Evolutionary conservation across 495 filamentous ascomycete species (phyloP).

Genomic region (Cairneyella variabilis): DNA sequence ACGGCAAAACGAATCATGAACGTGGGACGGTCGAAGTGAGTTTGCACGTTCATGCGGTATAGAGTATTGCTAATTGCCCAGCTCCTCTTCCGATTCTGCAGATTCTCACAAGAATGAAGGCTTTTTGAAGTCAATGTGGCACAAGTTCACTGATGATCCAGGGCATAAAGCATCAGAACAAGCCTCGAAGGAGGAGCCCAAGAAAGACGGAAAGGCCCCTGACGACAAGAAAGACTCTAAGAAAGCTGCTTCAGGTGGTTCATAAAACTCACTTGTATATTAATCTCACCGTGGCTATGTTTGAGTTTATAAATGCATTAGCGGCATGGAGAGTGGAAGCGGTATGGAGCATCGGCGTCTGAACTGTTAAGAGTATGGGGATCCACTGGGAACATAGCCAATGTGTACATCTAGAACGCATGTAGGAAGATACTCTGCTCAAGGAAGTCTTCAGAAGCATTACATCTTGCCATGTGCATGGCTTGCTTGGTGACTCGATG

Average conservation of each 20-base stretch:
- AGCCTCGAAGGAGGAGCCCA: slow-evolving; percentile 28
- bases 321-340: slow-evolving; percentile 4
- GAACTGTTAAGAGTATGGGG: slow-evolving; percentile 2
- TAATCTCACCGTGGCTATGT: too few relatives aligned
- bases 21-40: slow-evolving; percentile 17
- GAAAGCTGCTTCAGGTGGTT: slow-evolving; percentile 5
- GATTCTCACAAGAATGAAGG: slow-evolving; percentile 66
- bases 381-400: slow-evolving; percentile 1
- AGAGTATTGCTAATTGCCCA: slow-evolving; percentile 3
- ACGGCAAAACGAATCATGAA: slow-evolving; percentile 89
- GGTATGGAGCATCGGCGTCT: slow-evolving; percentile 19
- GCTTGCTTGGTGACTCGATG: too few relatives aligned
- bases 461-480: neutral
- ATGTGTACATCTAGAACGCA: slow-evolving; percentile 15
- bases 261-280: too few relatives aligned
- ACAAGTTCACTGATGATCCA: slow-evolving; percentile 76
- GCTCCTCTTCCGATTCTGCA: slow-evolving; percentile 12
- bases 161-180: slow-evolving; percentile 33
- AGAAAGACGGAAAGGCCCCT: slow-evolving; percentile 8
- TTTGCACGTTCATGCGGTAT: neutral
- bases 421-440: slow-evolving; percentile 21
- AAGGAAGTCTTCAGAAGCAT: neutral
- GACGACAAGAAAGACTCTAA: slow-evolving; percentile 12
- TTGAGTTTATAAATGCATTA: slow-evolving; percentile 15
- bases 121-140: slow-evolving; percentile 86